phyloP scores from a whole-genome alignment of 1,284 basidiomycete genomes.

The Golubevia pallescens region DNA sequence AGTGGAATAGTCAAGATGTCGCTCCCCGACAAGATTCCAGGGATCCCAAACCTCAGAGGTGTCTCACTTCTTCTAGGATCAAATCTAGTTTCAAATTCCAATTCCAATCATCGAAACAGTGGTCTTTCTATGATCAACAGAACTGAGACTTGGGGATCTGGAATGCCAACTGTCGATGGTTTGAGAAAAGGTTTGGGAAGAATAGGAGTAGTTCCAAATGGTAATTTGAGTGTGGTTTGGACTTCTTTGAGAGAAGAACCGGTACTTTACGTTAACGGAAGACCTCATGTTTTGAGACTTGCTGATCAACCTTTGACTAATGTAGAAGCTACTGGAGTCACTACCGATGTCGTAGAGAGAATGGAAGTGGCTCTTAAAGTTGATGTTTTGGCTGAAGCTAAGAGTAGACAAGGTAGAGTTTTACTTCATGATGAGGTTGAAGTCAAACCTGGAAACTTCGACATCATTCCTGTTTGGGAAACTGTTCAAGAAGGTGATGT shows the following conservation, averaged over 20 bases:
- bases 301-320: slow-evolving; percentile 61
- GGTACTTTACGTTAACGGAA: slow-evolving; percentile 50
- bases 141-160: slow-evolving; percentile 54
- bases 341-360: slow-evolving; percentile 85
- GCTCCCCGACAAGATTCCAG: slow-evolving; percentile 35
- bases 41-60: slow-evolving; percentile 58
- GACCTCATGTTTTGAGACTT: slow-evolving; percentile 60
- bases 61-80: slow-evolving; percentile 35
- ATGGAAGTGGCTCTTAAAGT: slow-evolving; percentile 88
- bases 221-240: slow-evolving; percentile 44
- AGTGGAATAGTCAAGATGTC: slow-evolving; percentile 38
- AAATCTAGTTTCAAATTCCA: background rate
- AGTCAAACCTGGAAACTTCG: slow-evolving; percentile 44
- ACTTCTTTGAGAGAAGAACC: slow-evolving; percentile 37
- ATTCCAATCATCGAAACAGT: background rate
- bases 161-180: slow-evolving; percentile 62
- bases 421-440: slow-evolving; percentile 60
- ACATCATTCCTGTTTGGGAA: slow-evolving; percentile 61
- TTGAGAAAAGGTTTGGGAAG: slow-evolving; percentile 45
- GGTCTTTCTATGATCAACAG: slow-evolving; percentile 15
- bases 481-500: slow-evolving; percentile 50
- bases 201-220: slow-evolving; percentile 49
- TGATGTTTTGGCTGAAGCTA: slow-evolving; percentile 53
- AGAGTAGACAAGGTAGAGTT: slow-evolving; percentile 41
- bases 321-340: slow-evolving; percentile 79